phyloP scores from a whole-genome alignment of 768 basidiomycete species.

The Hortiboletus flavorubellus region DNA sequence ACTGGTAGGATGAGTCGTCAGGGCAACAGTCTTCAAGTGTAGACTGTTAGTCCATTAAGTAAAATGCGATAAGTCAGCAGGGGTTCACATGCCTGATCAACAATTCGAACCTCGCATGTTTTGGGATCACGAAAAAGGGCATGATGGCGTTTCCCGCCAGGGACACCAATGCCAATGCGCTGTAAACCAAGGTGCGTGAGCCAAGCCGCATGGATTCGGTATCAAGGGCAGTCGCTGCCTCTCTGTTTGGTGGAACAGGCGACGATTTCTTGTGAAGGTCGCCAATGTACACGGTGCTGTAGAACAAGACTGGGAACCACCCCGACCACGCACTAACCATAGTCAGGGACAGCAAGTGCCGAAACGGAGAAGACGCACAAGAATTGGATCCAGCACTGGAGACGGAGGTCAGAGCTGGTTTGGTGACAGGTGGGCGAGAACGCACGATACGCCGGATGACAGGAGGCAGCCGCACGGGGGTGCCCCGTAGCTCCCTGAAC shows the following conservation, averaged over 20 bases:
- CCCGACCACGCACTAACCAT: conserved; percentile 70
- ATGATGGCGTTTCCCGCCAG: conserved; percentile 65
- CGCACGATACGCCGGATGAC: conserved; percentile 80
- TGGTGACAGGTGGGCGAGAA: conserved; percentile 15
- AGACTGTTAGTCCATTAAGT: too few species aligned
- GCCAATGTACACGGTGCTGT: conserved; percentile 82
- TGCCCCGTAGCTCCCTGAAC: conserved; percentile 66
- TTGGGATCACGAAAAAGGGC: conserved; percentile 55
- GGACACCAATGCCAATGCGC: conserved; percentile 52
- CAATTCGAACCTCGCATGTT: conserved; percentile 1
- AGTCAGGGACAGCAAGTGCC: not conserved
- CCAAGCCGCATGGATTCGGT: conserved; percentile 80
- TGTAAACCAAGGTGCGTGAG: conserved; percentile 77
- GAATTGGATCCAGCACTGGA: conserved; percentile 74
- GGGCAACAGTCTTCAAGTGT: too few species aligned
- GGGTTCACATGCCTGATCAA: too few species aligned
- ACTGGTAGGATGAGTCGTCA: too few species aligned
- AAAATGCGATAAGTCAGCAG: too few species aligned
- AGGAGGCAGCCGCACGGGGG: conserved; percentile 63
- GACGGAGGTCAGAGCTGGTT: conserved; percentile 6
- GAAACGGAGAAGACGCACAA: conserved; percentile 47
- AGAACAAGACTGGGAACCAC: conserved; percentile 93
- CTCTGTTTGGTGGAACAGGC: conserved; percentile 25
- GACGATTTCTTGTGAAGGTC: conserved; percentile 70
- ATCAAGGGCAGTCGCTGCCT: conserved; percentile 41